These are phyloP conservation scores for Chalciporus sphaerocephalus DNA, from an alignment of 768 basidiomycete species.

Conservation along the genomic window DNA sequence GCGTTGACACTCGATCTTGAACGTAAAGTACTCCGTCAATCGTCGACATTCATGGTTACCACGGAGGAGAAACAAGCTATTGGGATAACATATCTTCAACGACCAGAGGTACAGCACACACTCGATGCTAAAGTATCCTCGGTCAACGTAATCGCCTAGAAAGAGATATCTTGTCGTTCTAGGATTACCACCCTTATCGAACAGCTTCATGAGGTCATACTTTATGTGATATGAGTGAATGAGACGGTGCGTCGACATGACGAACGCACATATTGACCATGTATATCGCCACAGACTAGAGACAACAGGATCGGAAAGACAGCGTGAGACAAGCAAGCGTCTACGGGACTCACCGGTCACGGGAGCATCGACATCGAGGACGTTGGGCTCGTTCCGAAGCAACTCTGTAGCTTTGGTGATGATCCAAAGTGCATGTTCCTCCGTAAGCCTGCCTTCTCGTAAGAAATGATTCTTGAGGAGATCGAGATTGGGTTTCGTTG, in stretches of 20 bases:
- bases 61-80: slow-evolving; percentile 55
- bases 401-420: slow-evolving; percentile 55
- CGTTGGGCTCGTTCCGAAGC: slow-evolving; percentile 55
- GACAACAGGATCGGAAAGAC: slow-evolving; percentile 2
- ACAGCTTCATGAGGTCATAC: slow-evolving; percentile 79
- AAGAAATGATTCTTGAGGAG: slow-evolving; percentile 78
- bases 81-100: slow-evolving; percentile 60
- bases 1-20: slow-evolving; percentile 61
- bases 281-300: slow-evolving; percentile 19
- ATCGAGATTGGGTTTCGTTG: slow-evolving; percentile 63
- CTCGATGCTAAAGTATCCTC: slow-evolving; percentile 74
- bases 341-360: slow-evolving; percentile 53
- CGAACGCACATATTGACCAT: slow-evolving; percentile 26
- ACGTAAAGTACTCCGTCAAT: slow-evolving; percentile 60
- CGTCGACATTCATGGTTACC: slow-evolving; percentile 68
- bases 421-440: slow-evolving; percentile 66
- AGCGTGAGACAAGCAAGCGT: neutral
- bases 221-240: slow-evolving; percentile 25
- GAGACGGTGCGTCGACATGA: neutral
- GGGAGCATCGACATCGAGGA: slow-evolving; percentile 67
- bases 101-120: slow-evolving; percentile 63
- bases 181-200: slow-evolving; percentile 73
- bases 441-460: slow-evolving; percentile 60
- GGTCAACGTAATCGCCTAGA: slow-evolving; percentile 71
- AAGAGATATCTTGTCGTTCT: slow-evolving; percentile 72